Evolutionary conservation across 1,284 basidiomycete species (phyloP), one percentile per base, ranked within the genome.

Genomic region (Puccinia novopanici): DNA sequence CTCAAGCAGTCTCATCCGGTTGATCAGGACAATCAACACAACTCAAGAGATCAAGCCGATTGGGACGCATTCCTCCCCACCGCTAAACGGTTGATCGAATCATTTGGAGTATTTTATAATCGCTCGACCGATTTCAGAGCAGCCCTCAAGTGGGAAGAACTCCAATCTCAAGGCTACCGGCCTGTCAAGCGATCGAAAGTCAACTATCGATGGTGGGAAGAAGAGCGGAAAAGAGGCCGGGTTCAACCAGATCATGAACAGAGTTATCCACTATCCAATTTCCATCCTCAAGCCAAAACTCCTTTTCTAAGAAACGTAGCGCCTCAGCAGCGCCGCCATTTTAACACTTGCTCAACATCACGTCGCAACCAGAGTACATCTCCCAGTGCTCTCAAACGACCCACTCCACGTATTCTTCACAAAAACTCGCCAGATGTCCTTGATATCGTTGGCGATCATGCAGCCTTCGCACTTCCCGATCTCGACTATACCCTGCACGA

Each of bases 341-440:
- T 55, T 45, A 70, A 10, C 37, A 59, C 65, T 24, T 74, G 27
- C 9, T 55, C 72, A 48, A 52, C 37, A 30, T 4, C 48, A 52
- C 22, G 34, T 22, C 68, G 68, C 24, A 50, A 54, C 50, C 68
- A 71, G 34, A 27, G 24, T 37, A 71, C 48, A 19, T 50, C 61
- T 10, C 57, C 45, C 42, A 30, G 19, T n/a, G 40, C 17, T 30
- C 52, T 24, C 27, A 40, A 50, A 42, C 19, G 19, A 30, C 40
- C 40, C 42, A 24, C 77, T 37, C 22, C 70, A 34, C 45, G 54
- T 27, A 73, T 80, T 57, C 55, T 80, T 40, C 77, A 70, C 22
- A 80, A 80, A 48, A 50, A 73, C 24, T 80, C 77, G 10, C 77
- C 77, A 17, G 77, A 80, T 55, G 42, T 80, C 15, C 50, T 80